phyloP scores from a whole-genome alignment of 2,329 filamentous ascomycete species.

The Apiospora pterosperma region DNA sequence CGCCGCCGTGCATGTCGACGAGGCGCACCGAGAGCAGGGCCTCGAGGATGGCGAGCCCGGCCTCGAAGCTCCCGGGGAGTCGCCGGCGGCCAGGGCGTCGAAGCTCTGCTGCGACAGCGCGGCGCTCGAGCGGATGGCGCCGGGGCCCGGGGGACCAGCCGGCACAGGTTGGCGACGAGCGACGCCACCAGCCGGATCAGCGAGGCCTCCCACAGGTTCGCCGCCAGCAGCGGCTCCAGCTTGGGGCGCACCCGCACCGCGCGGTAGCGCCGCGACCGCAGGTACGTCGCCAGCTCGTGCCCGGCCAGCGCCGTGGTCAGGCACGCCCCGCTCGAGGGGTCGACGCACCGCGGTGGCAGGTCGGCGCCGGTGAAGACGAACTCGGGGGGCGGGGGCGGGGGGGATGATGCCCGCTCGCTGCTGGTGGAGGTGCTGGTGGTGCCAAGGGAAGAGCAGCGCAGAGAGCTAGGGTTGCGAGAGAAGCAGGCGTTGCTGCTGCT shows the following conservation, averaged over 20 bases:
- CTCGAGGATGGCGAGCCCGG: constrained; percentile 8
- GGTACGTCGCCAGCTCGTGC: constrained; percentile 6
- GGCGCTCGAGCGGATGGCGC: neutral
- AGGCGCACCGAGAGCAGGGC: neutral
- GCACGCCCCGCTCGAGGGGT: neutral
- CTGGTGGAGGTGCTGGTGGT: neutral
- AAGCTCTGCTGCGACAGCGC: neutral
- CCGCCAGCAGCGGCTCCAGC: constrained; percentile 1
- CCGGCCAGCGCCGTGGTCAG: constrained; percentile 1
- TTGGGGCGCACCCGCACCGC: constrained; percentile 5
- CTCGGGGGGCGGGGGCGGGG: neutral
- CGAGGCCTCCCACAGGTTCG: neutral
- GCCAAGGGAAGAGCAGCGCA: neutral
- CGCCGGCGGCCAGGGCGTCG: neutral
- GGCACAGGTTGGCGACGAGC: neutral
- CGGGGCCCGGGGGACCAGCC: neutral
- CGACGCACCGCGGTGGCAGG: neutral
- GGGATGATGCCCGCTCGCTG: neutral
- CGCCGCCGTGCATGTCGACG: neutral
- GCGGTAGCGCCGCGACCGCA: constrained; percentile 2
- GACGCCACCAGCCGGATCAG: constrained; percentile 7
- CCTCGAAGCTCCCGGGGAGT: constrained; percentile 3
- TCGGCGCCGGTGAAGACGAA: neutral
- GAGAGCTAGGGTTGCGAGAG: neutral
- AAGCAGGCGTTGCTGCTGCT: neutral